These are phyloP conservation scores for Ensete ventricosum DNA, from an alignment of 176 grass and related monocot genomes.

Conservation along the genomic window DNA sequence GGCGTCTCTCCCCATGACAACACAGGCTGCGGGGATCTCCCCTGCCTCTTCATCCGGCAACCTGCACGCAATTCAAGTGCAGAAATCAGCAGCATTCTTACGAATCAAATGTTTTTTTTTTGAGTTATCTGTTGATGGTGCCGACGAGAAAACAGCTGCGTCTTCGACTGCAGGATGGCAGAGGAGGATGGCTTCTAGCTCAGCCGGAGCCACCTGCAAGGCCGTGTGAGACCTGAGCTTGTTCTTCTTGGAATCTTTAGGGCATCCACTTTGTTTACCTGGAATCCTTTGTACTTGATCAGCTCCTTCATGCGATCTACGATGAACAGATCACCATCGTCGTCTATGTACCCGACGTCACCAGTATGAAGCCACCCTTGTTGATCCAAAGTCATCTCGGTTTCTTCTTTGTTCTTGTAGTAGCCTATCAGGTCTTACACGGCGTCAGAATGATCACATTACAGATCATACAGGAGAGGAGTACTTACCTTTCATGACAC, in stretches of 20 bases:
- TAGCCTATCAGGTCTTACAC: constrained; percentile 28
- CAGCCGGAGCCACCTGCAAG: constrained; percentile 62
- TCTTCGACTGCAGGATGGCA: constrained; percentile 64
- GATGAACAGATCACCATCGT: constrained; percentile 80
- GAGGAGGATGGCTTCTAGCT: constrained; percentile 76
- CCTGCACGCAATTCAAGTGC: constrained; percentile 13
- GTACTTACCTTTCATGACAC: constrained; percentile 57
- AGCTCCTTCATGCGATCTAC: constrained; percentile 82
- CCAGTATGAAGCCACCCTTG: constrained; percentile 82
- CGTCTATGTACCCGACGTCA: constrained; percentile 85
- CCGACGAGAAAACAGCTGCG: constrained; percentile 70
- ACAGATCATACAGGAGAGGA: not conserved
- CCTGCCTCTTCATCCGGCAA: constrained; percentile 82
- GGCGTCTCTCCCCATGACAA: constrained; percentile 40
- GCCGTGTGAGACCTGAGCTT: too few relatives aligned
- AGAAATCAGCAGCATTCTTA: not conserved
- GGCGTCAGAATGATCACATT: too few relatives aligned
- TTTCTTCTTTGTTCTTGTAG: constrained; percentile 69
- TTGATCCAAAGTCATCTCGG: constrained; percentile 52
- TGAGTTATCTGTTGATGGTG: not conserved
- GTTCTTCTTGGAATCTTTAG: too few relatives aligned
- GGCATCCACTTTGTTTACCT: constrained; percentile 20
- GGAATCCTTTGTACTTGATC: constrained; percentile 95
- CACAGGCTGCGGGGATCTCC: constrained; percentile 66
- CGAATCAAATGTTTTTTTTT: too few relatives aligned